Evolutionary conservation across 2,329 filamentous ascomycete genomes (phyloP).

Genomic region (Phialophora verrucosa): DNA sequence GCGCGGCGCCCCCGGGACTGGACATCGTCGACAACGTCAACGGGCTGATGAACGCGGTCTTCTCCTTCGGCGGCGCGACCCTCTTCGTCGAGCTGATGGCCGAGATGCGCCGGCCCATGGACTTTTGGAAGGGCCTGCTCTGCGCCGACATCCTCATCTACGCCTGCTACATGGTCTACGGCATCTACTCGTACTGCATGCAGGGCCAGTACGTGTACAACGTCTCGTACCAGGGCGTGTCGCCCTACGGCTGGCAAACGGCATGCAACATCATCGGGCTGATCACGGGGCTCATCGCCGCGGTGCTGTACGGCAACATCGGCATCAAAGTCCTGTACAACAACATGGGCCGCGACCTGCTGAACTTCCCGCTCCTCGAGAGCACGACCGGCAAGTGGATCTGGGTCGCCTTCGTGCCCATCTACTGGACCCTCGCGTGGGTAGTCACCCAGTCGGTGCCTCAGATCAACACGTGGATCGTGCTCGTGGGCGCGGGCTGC

Average conservation of each 20-base stretch:
- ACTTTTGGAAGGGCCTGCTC: conserved; percentile 57
- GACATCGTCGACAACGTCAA: conserved; percentile 56
- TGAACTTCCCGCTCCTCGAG: conserved; percentile 30
- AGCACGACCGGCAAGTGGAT: conserved; percentile 31
- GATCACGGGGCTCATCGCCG: conserved; percentile 48
- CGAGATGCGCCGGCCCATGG: conserved; percentile 56
- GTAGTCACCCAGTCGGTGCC: conserved; percentile 53
- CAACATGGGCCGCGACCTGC: conserved; percentile 32
- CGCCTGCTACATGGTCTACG: conserved; percentile 55
- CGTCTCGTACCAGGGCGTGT: conserved; percentile 51
- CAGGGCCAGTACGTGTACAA: conserved; percentile 56
- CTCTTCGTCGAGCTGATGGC: conserved; percentile 65
- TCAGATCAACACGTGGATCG: conserved; percentile 47
- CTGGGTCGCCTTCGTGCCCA: conserved; percentile 43
- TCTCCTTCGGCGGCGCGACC: conserved; percentile 64
- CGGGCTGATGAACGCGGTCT: conserved; percentile 61
- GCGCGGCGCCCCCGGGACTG: conserved; percentile 39
- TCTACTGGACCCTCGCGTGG: conserved; percentile 55
- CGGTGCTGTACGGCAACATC: conserved; percentile 51
- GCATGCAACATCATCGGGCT: conserved; percentile 51
- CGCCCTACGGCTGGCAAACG: conserved; percentile 49
- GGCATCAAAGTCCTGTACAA: conserved; percentile 45
- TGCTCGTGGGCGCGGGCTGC: conserved; percentile 52
- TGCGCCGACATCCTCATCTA: conserved; percentile 57
- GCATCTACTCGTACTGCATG: conserved; percentile 54